Percentiles rank a stretch among this genome's conserved stretches.
Conservation (phyloP, 139 green algal genomes). For the Coccomyxa sp. region DNA sequence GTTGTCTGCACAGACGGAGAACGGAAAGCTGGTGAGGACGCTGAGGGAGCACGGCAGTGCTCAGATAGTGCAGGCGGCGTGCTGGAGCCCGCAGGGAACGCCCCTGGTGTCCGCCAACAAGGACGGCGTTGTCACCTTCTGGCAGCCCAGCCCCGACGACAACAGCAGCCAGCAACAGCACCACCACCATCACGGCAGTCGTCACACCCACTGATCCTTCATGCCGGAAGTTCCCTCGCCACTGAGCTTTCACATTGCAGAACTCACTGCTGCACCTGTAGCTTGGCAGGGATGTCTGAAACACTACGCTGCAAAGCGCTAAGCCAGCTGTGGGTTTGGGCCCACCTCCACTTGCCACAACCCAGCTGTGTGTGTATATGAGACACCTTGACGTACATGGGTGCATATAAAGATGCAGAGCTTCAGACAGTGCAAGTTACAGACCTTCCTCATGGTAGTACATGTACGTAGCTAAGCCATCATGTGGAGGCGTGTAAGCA, state of each 20-base stretch:
- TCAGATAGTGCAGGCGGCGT: constrained; percentile 9
- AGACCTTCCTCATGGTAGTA: too few species aligned
- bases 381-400: too few species aligned
- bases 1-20: not conserved
- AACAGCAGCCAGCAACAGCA: constrained; percentile 1
- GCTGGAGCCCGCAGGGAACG: constrained; percentile 29
- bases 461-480: too few species aligned
- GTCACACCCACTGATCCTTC: not conserved
- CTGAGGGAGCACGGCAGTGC: not conserved
- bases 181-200: not conserved
- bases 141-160: constrained; percentile 6
- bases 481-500: too few species aligned
- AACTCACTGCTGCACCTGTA: not conserved
- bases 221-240: not conserved
- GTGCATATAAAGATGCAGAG: too few species aligned
- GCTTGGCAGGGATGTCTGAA: not conserved
- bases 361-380: too few species aligned
- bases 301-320: not conserved
- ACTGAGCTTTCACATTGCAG: not conserved
- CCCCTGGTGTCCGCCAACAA: constrained; percentile 33
- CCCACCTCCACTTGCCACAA: too few species aligned
- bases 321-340: too few species aligned
- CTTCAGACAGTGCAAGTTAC: too few species aligned
- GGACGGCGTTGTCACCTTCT: constrained; percentile 26
- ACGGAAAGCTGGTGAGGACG: not conserved